These are phyloP conservation scores for Pascua sp. DNA, from an alignment of 1,284 basidiomycete genomes.

Conservation along the genomic window DNA sequence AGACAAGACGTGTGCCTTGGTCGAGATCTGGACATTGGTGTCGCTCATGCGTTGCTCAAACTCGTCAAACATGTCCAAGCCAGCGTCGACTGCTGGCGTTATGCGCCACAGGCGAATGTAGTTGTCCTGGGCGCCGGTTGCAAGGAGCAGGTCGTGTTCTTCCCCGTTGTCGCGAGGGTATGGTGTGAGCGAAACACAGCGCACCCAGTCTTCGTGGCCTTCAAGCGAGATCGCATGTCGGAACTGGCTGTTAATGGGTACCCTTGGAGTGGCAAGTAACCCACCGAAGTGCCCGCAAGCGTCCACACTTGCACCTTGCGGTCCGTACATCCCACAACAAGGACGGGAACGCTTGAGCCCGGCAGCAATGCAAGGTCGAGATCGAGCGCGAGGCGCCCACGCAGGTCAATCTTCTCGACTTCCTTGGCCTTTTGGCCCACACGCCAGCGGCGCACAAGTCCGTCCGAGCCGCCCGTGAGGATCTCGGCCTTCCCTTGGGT, in stretches of 20 bases:
- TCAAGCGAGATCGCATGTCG: conserved; percentile 56
- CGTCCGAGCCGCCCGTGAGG: conserved; percentile 76
- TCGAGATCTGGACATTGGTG: conserved; percentile 72
- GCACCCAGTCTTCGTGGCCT: conserved; percentile 93
- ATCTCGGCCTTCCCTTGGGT: conserved; percentile 46
- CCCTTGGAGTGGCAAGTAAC: neutral
- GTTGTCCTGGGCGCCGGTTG: conserved; percentile 88
- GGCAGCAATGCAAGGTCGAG: conserved; percentile 65
- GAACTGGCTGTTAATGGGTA: conserved; percentile 58
- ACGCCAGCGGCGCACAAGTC: conserved; percentile 68
- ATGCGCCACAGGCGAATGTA: conserved; percentile 85
- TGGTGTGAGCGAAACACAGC: conserved; percentile 65
- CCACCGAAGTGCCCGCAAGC: conserved; percentile 59
- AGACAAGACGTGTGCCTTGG: conserved; percentile 72
- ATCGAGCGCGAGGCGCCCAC: conserved; percentile 71
- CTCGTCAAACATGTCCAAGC: conserved; percentile 73
- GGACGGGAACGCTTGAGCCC: conserved; percentile 59
- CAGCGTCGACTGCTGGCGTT: conserved; percentile 52
- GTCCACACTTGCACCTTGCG: conserved; percentile 71
- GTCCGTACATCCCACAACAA: conserved; percentile 75
- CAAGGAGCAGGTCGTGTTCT: conserved; percentile 58
- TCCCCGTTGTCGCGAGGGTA: conserved; percentile 26
- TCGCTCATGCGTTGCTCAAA: conserved; percentile 74
- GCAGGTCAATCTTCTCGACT: conserved; percentile 61
- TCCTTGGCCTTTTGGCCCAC: conserved; percentile 15